Base-by-base conservation (phyloP, 208 protist genomes). In the Leishmania amazonensis region DNA sequence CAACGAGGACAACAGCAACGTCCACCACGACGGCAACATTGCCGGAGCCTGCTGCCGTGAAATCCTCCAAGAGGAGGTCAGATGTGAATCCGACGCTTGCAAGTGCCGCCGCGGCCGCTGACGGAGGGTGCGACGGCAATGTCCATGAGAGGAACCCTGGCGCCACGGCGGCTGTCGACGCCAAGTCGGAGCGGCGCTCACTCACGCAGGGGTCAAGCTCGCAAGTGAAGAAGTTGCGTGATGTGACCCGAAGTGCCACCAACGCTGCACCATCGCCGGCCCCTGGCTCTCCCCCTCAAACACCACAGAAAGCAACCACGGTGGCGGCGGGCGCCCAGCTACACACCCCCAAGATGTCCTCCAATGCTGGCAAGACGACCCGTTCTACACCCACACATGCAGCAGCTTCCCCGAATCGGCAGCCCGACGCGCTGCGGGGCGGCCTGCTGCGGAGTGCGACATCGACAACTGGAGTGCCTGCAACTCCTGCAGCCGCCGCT, bases 301-400 rank as follows among this genome's bases (percentile, higher is more conserved):
- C 60, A 47, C 78, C 54, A 5, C n/a, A 45, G n/a, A 51, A 68
- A 19, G 65, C 67, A 28, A 57, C 49, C 42, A 57, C 75, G 19
- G 31, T 76, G 51, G 28, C 47, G 19, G 51, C 35, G 49, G 73
- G 45, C 51, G 73, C n/a, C 31, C 58, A 49, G 47, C 53, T n/a
- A 35, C 53, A 28, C 31, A 76, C 73, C 15, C 73, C 73, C n/a
- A 76, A 76, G 51, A 45, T 62, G 31, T 58, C 73, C 47, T 28
- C 73, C 7, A 62, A 51, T 47, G 6, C n/a, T 42, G 31, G 73
- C 31, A 54, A 54, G 73, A 62, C 47, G 54, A 15, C 64, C 79
- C 72, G 71, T 68, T 24, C 51, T 45, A 49, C 78, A 51, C 49
- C 51, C 28, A 35, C 49, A 38, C 45, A 38, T 42, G 35, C 28